Base-by-base conservation (phyloP, 2,329 filamentous ascomycete species). In the Blastomyces emzantsi region DNA sequence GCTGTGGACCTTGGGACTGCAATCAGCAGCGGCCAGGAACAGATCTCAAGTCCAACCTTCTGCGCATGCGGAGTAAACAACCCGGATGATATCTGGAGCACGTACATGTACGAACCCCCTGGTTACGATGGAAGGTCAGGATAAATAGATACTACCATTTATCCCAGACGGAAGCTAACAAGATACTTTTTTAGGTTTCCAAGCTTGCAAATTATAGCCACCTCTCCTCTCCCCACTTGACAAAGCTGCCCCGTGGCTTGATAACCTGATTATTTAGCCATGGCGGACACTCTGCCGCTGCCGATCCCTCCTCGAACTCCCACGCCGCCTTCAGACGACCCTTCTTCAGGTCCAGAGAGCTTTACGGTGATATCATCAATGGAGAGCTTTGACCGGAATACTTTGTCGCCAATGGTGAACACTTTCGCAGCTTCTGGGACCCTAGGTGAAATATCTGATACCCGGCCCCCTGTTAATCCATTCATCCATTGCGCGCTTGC, bases 251-350 rank as follows among this genome's bases (percentile, higher is more conserved):
- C 30, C 36, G 22, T 36, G 36, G 55, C 39, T 47, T 28, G 19
- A 60, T n/a, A 45, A 4, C 36, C 9, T 39, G 43, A 36, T 52
- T 43, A n/a, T n/a, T n/a, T n/a, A 59, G 63, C 64, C 54, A 89
- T 88, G 86, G 84, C 84, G 66, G 81, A 84, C 64, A 79, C 78
- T 68, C 79, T 85, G 67, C 82, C 84, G 61, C 80, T 85, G 66
- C 84, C 84, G 64, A 74, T 81, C 52, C 85, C 84, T 65, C 85
- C 86, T 63, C 80, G 84, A 68, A 87, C 86, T 41, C 85, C 85
- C 15, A 87, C 86, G 69, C 86, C 86, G 68, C 85, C 85, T 67
- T 80, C 82, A 67, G 78, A 81, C 68, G 70, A 73, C 66, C 63
- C 68, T 30, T 67, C 66, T 49, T 65, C 67, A 49, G 66, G 66